These are phyloP conservation scores for Cutaneotrichosporon cutaneum DNA, from an alignment of 1,284 basidiomycete genomes.

Conservation along the genomic window DNA sequence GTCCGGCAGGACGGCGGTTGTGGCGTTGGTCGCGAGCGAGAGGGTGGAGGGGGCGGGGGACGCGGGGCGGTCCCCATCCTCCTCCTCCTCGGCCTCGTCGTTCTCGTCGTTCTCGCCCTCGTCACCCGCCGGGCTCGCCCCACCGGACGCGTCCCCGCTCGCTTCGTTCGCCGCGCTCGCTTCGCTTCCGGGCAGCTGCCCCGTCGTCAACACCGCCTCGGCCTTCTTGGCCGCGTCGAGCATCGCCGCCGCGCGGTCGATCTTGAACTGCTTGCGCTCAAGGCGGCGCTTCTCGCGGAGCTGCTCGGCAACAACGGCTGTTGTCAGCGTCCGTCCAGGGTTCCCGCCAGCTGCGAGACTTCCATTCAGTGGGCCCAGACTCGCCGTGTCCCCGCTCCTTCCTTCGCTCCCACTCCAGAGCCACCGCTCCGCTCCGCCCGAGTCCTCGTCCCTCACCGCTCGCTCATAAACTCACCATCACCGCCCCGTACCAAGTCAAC, in stretches of 20 bases:
- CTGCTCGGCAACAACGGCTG: slow-evolving; percentile 62
- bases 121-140: background rate
- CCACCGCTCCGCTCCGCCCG: background rate
- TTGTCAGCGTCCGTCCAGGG: slow-evolving; percentile 1
- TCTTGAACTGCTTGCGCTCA: slow-evolving; percentile 85
- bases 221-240: slow-evolving; percentile 52
- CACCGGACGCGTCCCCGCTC: background rate
- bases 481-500: slow-evolving; percentile 61
- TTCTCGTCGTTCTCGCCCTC: slow-evolving; percentile 15
- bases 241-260: slow-evolving; percentile 63
- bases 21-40: slow-evolving; percentile 7
- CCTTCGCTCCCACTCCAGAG: background rate
- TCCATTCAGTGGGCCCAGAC: too few species aligned
- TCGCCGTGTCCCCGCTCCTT: too few species aligned
- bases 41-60: slow-evolving; percentile 22
- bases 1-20: slow-evolving; percentile 23
- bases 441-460: slow-evolving; percentile 7
- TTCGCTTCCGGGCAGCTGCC: slow-evolving; percentile 25
- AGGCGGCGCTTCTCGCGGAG: slow-evolving; percentile 76
- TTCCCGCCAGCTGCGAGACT: too few species aligned
- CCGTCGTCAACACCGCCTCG: slow-evolving; percentile 46
- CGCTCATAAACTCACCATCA: slow-evolving; percentile 39
- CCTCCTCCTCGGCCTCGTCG: slow-evolving; percentile 1
- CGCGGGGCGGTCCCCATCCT: slow-evolving; percentile 1
- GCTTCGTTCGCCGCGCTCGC: background rate